Conservation (phyloP, 208 protist species). For the Trypanosoma caninum region DNA sequence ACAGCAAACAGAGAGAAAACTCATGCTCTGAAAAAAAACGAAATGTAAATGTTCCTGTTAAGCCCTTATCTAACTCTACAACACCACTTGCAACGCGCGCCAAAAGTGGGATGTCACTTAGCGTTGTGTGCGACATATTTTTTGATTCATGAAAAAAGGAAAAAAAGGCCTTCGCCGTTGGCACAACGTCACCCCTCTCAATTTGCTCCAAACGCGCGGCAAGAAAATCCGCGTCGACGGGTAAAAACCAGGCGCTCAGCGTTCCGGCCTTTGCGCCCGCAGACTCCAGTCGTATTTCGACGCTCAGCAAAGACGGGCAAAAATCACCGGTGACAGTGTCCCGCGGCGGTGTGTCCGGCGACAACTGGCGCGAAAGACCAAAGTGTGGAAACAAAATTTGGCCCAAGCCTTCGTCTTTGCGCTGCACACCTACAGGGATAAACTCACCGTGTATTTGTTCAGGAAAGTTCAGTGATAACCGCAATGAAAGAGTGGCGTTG, state of each 20-base stretch:
- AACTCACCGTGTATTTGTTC: constrained; percentile 67
- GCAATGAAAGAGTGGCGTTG: constrained; percentile 62
- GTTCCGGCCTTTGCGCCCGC: constrained; percentile 31
- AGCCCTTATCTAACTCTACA: background rate
- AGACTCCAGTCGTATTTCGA: constrained; percentile 54
- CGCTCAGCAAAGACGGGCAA: constrained; percentile 51
- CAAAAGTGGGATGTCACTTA: constrained; percentile 38
- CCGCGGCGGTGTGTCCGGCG: constrained; percentile 22
- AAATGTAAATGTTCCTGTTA: constrained; percentile 36
- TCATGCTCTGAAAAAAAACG: constrained; percentile 68
- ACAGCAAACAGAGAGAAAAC: constrained; percentile 9
- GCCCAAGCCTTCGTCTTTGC: background rate
- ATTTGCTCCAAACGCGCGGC: constrained; percentile 32
- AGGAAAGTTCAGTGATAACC: constrained; percentile 49
- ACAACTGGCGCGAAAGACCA: constrained; percentile 18
- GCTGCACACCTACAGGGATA: constrained; percentile 44
- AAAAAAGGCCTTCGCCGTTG: constrained; percentile 35
- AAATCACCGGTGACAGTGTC: background rate
- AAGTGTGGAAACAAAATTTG: constrained; percentile 46
- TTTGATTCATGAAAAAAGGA: constrained; percentile 25
- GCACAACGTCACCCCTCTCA: constrained; percentile 25
- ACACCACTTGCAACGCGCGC: constrained; percentile 21
- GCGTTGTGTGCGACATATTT: constrained; percentile 21
- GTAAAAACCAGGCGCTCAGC: constrained; percentile 41
- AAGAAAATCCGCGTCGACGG: constrained; percentile 33